A percentile compares a stretch with the other conserved stretches of the same genome.
These are phyloP conservation scores for Xylogone sp. DNA, from an alignment of 2,329 filamentous ascomycete species.

Conservation along the genomic window DNA sequence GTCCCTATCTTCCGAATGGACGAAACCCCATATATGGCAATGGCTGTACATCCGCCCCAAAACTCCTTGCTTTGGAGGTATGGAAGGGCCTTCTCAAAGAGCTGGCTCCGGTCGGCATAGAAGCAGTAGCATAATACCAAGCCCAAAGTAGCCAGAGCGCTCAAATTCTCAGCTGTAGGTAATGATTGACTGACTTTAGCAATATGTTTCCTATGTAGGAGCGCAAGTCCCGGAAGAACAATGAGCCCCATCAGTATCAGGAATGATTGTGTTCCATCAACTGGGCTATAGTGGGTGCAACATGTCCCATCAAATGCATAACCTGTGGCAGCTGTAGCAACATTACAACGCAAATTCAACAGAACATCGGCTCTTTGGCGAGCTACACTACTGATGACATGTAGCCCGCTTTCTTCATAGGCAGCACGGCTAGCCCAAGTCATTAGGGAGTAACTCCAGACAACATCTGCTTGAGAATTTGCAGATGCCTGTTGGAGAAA, in stretches of 20 bases:
- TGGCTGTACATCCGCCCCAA: constrained; percentile 20
- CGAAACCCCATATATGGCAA: constrained; percentile 26
- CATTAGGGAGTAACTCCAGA: constrained; percentile 50
- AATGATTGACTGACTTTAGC: constrained; percentile 12
- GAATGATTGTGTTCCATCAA: constrained; percentile 32
- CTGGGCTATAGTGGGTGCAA: constrained; percentile 41
- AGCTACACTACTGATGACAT: constrained; percentile 42
- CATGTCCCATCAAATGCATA: constrained; percentile 48
- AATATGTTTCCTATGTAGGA: constrained; percentile 12
- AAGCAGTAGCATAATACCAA: constrained; percentile 40
- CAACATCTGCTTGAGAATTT: constrained; percentile 38
- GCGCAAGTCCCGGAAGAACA: constrained; percentile 23
- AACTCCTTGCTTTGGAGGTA: constrained; percentile 35
- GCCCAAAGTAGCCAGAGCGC: constrained; percentile 15
- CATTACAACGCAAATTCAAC: constrained; percentile 49
- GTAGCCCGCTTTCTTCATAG: constrained; percentile 45
- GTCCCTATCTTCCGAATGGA: constrained; percentile 21
- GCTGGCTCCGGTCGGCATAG: constrained; percentile 49
- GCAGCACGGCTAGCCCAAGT: constrained; percentile 30
- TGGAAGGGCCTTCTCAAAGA: constrained; percentile 49
- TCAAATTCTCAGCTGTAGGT: constrained; percentile 13
- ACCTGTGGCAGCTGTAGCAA: constrained; percentile 32
- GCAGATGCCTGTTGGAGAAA: constrained; percentile 41
- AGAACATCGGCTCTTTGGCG: constrained; percentile 47
- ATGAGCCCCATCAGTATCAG: constrained; percentile 28